Evolutionary conservation across 1,284 basidiomycete genomes (phyloP).

Genomic region (Moniliophthora roreri): DNA sequence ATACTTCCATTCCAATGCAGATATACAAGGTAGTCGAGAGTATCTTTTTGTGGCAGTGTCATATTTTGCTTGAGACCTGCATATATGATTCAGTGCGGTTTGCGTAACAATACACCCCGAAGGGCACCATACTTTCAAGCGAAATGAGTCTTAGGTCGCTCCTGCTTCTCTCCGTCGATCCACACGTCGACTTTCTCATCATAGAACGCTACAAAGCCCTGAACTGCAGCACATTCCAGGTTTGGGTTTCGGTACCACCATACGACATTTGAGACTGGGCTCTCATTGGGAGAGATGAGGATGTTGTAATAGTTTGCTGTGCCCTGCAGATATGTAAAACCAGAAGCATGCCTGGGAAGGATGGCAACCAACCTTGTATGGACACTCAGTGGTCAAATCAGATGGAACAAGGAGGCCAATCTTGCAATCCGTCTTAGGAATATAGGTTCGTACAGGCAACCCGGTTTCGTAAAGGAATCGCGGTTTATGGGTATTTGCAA

Average conservation of each 20-base stretch:
- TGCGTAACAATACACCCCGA: too few species aligned
- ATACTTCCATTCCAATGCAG: too few species aligned
- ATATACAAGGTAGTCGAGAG: too few species aligned
- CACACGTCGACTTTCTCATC: conserved; percentile 68
- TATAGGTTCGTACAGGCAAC: conserved; percentile 57
- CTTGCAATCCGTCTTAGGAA: conserved; percentile 55
- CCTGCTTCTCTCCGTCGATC: conserved; percentile 57
- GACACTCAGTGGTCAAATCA: conserved; percentile 47
- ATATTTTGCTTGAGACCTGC: too few species aligned
- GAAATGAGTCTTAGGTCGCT: conserved; percentile 22
- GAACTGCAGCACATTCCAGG: conserved; percentile 48
- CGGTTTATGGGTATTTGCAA: conserved; percentile 57
- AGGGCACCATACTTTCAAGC: too few species aligned
- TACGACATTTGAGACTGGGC: conserved; percentile 44
- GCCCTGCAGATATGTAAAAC: conserved; percentile 40
- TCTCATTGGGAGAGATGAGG: conserved; percentile 41
- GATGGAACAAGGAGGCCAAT: conserved; percentile 52
- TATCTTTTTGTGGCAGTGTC: too few species aligned
- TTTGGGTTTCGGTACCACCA: conserved; percentile 64
- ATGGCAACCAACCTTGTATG: conserved; percentile 55
- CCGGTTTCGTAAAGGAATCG: conserved; percentile 59
- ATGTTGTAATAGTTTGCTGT: conserved; percentile 59
- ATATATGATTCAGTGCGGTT: too few species aligned
- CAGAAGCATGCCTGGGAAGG: neutral
- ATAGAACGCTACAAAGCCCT: conserved; percentile 59